Evolutionary conservation across 148 eudicot species (phyloP), one percentile per base, ranked within the genome.

Genomic region (Heliosperma pusillum): DNA sequence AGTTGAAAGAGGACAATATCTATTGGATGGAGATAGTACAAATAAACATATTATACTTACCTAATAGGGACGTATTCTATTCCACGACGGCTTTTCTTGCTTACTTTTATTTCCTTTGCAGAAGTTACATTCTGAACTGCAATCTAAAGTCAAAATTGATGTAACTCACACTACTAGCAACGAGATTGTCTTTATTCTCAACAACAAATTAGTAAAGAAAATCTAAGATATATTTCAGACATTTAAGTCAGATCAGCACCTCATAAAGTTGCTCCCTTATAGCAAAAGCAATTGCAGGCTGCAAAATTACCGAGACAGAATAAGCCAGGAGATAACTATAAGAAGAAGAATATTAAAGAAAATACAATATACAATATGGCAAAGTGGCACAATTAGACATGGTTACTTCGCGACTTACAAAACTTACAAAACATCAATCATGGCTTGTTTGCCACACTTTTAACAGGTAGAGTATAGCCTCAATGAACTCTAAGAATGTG

Each of bases 201-300:
- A n/a, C 55, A 58, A 69, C 50, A 26, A 17, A 57, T 10, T 66
- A 10, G 40, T 19, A 52, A 52, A 42, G 71, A 74, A 61, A 36
- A 26, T 21, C 10, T 57, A 64, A 63, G 7, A 21, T 33, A 60
- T n/a, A 72, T 19, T 19, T 29, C n/a, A n/a, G 5, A 33, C 40
- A 3, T 5, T 3, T 33, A 17, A 69, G 40, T 53, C 5, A 79
- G 17, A 59, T 55, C 53, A 66, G 68, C 36, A 95, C 98, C 98
- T 95, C 96, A 66, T 90, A 95, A 58, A 95, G 98, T 82, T 95
- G 97, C 81, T 92, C 97, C 80, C 98, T 87, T 50, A 95, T 95
- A 36, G 97, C 89, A 84, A 92, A 84, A 29, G 98, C 91, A 83
- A 95, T 83, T 44, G 98, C 98, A 80, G 97, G 98, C 98, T 95